Percentiles rank a stretch among this genome's conserved stretches.
Conservation (phyloP, 495 filamentous ascomycete genomes). For the Annulohypoxylon nitens region DNA sequence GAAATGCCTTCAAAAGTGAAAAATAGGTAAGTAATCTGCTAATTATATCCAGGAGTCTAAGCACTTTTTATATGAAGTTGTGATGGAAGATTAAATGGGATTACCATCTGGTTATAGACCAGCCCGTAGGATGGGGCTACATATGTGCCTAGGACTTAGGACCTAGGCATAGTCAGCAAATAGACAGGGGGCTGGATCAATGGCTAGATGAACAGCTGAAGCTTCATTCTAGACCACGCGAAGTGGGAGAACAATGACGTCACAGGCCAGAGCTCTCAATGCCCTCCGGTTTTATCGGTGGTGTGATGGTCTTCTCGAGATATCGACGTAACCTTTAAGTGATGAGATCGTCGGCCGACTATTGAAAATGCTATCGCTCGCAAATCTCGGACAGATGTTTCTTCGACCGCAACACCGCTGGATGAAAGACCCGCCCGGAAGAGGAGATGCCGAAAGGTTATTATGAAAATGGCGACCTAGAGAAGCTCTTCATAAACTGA, state of each 20-base stretch:
- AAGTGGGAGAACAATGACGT: conserved; percentile 2
- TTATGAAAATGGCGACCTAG: neutral
- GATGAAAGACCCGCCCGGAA: neutral
- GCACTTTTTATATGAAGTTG: neutral
- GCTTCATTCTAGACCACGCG: neutral
- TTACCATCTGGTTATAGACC: neutral
- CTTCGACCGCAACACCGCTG: neutral
- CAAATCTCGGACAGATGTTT: neutral
- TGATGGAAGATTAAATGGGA: neutral
- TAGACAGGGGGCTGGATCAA: neutral
- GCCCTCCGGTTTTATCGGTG: neutral
- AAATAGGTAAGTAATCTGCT: neutral
- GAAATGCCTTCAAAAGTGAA: neutral
- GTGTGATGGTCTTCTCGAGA: neutral
- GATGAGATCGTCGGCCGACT: neutral
- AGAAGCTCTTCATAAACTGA: neutral
- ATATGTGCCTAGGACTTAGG: neutral
- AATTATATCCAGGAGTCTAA: neutral
- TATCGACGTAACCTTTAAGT: neutral
- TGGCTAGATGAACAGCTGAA: neutral
- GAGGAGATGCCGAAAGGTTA: neutral
- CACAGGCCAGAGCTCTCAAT: neutral
- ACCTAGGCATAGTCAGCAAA: neutral
- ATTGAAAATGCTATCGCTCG: neutral
- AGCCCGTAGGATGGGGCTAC: neutral